These are phyloP conservation scores for Nemania serpens DNA, from an alignment of 2,329 filamentous ascomycete species.

Conservation along the genomic window DNA sequence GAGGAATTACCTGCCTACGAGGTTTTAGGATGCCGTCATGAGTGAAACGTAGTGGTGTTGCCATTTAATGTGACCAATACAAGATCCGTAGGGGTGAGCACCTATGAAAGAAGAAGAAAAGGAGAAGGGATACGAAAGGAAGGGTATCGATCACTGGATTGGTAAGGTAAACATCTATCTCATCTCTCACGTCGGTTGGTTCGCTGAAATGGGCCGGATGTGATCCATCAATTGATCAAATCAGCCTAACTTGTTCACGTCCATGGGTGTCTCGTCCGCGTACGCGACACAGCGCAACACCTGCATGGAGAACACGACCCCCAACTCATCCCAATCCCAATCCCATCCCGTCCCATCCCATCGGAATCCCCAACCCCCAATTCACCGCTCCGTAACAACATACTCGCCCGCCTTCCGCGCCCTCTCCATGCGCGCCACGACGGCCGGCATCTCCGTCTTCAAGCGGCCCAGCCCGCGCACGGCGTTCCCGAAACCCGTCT, in stretches of 20 bases:
- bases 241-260: too few relatives aligned
- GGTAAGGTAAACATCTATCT: too few relatives aligned
- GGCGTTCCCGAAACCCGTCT: constrained; percentile 52
- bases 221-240: neutral
- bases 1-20: neutral
- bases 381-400: constrained; percentile 52
- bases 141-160: constrained; percentile 23
- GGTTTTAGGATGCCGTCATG: neutral
- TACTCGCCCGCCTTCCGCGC: constrained; percentile 64
- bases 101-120: neutral
- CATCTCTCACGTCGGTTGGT: too few relatives aligned
- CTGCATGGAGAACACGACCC: too few relatives aligned
- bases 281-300: too few relatives aligned
- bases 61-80: too few relatives aligned
- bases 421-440: constrained; percentile 68
- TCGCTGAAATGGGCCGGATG: too few relatives aligned
- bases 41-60: neutral
- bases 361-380: too few relatives aligned
- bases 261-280: too few relatives aligned
- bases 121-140: neutral
- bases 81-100: too few relatives aligned
- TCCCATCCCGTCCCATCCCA: too few relatives aligned
- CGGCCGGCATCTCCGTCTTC: constrained; percentile 64
- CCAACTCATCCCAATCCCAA: too few relatives aligned
- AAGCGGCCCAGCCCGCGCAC: constrained; percentile 57